These are phyloP conservation scores for Citrus trifoliata DNA, from an alignment of 345 rosid species.

Conservation along the genomic window DNA sequence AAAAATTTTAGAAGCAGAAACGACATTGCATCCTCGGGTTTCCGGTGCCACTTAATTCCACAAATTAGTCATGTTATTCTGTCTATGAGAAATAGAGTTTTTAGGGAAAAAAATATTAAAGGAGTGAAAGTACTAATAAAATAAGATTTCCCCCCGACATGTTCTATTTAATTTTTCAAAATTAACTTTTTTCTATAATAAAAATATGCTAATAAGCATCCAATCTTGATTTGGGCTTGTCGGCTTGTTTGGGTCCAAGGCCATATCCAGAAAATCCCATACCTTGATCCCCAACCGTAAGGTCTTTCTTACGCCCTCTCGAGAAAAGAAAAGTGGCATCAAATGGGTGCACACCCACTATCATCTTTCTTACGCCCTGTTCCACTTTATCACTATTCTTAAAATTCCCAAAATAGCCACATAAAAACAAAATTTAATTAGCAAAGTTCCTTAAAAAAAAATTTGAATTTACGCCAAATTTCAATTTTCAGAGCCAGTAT, in stretches of 20 bases:
- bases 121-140: no score
- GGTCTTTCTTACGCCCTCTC: neutral
- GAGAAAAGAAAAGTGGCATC: neutral
- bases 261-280: neutral
- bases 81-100: no score
- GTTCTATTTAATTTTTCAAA: no score
- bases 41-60: no score
- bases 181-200: no score
- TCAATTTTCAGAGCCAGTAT: neutral
- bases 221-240: no score
- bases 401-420: neutral
- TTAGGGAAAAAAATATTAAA: no score
- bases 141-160: no score
- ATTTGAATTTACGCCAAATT: neutral
- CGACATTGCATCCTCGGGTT: no score
- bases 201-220: no score
- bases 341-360: neutral
- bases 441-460: neutral
- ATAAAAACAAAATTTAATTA: neutral
- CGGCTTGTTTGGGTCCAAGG: neutral
- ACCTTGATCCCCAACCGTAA: neutral
- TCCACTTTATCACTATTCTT: neutral
- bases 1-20: no score
- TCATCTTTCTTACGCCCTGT: neutral
- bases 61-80: no score